Conservation (phyloP, 2,329 filamentous ascomycete genomes). For the Diaporthe helianthi region DNA sequence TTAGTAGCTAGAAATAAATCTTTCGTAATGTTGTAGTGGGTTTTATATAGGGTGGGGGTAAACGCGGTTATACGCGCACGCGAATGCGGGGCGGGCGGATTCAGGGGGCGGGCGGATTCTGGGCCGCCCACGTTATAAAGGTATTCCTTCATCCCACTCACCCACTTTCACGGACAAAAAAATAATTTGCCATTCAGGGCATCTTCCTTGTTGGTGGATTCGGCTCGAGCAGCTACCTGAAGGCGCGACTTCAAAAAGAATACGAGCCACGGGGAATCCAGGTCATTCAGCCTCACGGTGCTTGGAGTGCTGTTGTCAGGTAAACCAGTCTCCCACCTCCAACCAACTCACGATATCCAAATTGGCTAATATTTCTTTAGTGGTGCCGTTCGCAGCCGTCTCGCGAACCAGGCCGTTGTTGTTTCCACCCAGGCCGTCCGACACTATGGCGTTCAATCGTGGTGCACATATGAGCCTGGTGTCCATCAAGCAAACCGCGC, state of each 20-base stretch:
- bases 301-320: constrained; percentile 27
- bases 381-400: constrained; percentile 4
- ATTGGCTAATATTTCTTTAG: background rate
- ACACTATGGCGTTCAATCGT: background rate
- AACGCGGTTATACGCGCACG: too few species aligned
- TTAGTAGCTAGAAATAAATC: too few species aligned
- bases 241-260: background rate
- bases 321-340: background rate
- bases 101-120: too few species aligned
- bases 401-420: background rate
- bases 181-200: too few species aligned
- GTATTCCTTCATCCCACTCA: too few species aligned
- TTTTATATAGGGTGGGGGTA: too few species aligned
- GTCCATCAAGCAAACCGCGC: background rate
- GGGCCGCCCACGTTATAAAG: too few species aligned
- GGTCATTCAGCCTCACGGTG: constrained; percentile 6
- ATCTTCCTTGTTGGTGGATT: constrained; percentile 24
- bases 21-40: too few species aligned
- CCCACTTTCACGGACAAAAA: too few species aligned
- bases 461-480: background rate
- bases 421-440: constrained; percentile 11
- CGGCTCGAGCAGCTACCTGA: constrained; percentile 23
- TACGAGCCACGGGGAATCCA: background rate
- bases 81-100: too few species aligned
- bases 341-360: too few species aligned